A percentile compares a stretch with the other conserved stretches of the same genome.
Conservation (phyloP, 768 basidiomycete species). For the Bullera alba region DNA sequence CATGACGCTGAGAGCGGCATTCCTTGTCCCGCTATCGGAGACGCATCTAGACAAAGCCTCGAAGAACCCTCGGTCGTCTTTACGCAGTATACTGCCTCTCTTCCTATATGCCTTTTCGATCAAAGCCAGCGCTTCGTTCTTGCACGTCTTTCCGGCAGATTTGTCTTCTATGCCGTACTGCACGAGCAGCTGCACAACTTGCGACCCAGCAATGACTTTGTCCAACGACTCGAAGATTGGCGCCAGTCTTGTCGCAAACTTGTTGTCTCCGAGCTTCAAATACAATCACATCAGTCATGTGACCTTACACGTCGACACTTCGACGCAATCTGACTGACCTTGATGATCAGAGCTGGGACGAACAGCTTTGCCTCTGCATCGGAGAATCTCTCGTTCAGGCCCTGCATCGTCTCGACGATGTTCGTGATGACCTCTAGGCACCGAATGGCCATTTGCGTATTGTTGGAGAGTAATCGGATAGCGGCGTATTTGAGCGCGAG, state of each 20-base stretch:
- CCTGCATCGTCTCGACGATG: constrained; percentile 63
- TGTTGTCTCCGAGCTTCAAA: constrained; percentile 80
- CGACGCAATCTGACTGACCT: constrained; percentile 53
- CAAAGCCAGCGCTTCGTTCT: constrained; percentile 36
- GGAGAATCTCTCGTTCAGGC: constrained; percentile 65
- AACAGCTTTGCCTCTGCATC: constrained; percentile 84
- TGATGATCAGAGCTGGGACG: constrained; percentile 79
- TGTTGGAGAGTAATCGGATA: constrained; percentile 79
- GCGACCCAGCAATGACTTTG: constrained; percentile 86
- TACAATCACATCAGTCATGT: neutral
- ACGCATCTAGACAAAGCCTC: constrained; percentile 30
- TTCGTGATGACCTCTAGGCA: constrained; percentile 81
- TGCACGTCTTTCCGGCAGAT: constrained; percentile 39
- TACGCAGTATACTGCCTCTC: constrained; percentile 30
- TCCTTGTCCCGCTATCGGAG: constrained; percentile 80
- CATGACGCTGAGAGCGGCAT: constrained; percentile 72
- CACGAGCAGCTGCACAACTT: constrained; percentile 77
- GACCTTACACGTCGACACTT: neutral
- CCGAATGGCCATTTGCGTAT: constrained; percentile 77
- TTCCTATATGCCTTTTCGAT: constrained; percentile 42
- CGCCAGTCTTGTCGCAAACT: constrained; percentile 52
- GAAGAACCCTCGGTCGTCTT: constrained; percentile 30
- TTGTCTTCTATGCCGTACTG: constrained; percentile 69
- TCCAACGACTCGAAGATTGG: constrained; percentile 77
- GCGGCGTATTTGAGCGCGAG: constrained; percentile 88